Percentiles rank a stretch among this genome's conserved stretches.
These are phyloP conservation scores for Haplosporangium sp. DNA, from an alignment of 371 early-diverging fungal species.

Conservation along the genomic window DNA sequence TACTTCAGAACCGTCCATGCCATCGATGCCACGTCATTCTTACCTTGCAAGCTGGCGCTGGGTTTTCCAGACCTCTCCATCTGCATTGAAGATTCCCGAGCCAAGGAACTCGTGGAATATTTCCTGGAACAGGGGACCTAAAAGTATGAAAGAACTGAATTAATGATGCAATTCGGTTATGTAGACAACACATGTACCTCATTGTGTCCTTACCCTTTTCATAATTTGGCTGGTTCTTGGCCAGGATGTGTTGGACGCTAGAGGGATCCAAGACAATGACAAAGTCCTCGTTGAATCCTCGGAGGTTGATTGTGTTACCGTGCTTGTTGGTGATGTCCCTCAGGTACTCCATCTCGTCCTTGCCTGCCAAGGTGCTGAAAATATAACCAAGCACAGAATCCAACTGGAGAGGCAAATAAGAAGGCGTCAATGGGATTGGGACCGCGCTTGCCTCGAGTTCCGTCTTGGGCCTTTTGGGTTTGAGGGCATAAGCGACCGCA, in stretches of 20 bases:
- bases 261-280: conserved; percentile 39
- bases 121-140: conserved; percentile 37
- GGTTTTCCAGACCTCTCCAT: conserved; percentile 46
- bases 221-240: conserved; percentile 50
- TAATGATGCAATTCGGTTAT: background rate
- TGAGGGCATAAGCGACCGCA: conserved; percentile 24
- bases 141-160: background rate
- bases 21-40: too few relatives aligned
- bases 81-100: conserved; percentile 50
- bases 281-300: conserved; percentile 34
- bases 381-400: conserved; percentile 23
- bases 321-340: background rate
- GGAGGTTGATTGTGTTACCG: conserved; percentile 38
- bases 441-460: conserved; percentile 36
- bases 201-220: conserved; percentile 27
- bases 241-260: conserved; percentile 48
- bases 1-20: background rate
- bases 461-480: conserved; percentile 42
- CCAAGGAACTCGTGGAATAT: conserved; percentile 49
- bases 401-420: conserved; percentile 42
- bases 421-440: conserved; percentile 10
- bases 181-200: background rate
- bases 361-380: conserved; percentile 9
- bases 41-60: conserved; percentile 52
- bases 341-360: conserved; percentile 33